phyloP scores from a whole-genome alignment of 805 yeast species.

The Torulaspora maleeae region DNA sequence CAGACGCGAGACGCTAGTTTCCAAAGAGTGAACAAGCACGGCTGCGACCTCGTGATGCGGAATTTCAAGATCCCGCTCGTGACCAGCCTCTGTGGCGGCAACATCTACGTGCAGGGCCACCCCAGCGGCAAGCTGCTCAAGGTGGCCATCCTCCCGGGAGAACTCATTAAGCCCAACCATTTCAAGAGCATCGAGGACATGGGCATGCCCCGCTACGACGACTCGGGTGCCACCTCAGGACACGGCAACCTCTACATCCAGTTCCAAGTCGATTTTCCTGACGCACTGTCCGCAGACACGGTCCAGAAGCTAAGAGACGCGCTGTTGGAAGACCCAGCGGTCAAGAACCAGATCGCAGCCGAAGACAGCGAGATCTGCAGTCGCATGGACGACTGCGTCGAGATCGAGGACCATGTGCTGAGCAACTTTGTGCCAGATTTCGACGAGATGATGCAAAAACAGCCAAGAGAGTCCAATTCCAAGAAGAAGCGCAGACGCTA shows the following conservation, averaged over 20 bases:
- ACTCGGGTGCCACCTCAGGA: conserved; percentile 23
- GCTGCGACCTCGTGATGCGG: conserved; percentile 42
- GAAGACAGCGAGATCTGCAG: conserved; percentile 12
- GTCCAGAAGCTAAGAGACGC: conserved; percentile 15
- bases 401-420: conserved; percentile 26
- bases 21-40: conserved; percentile 39
- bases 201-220: conserved; percentile 56
- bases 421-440: conserved; percentile 17
- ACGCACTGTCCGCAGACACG: conserved; percentile 19
- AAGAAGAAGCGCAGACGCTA: conserved; percentile 6
- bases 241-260: conserved; percentile 55
- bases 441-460: conserved; percentile 5
- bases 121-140: conserved; percentile 38
- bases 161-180: conserved; percentile 46
- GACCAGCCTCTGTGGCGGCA: conserved; percentile 58
- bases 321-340: conserved; percentile 18
- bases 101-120: conserved; percentile 33
- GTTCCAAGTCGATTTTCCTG: conserved; percentile 57
- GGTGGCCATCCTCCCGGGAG: conserved; percentile 46
- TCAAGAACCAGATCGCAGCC: conserved; percentile 13
- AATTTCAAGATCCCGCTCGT: conserved; percentile 44
- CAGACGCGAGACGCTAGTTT: conserved; percentile 35
- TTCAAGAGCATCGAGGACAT: conserved; percentile 39
- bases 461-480: neutral
- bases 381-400: conserved; percentile 19